These are phyloP conservation scores for Cytidiella melzeri DNA, from an alignment of 768 basidiomycete species.

Conservation along the genomic window DNA sequence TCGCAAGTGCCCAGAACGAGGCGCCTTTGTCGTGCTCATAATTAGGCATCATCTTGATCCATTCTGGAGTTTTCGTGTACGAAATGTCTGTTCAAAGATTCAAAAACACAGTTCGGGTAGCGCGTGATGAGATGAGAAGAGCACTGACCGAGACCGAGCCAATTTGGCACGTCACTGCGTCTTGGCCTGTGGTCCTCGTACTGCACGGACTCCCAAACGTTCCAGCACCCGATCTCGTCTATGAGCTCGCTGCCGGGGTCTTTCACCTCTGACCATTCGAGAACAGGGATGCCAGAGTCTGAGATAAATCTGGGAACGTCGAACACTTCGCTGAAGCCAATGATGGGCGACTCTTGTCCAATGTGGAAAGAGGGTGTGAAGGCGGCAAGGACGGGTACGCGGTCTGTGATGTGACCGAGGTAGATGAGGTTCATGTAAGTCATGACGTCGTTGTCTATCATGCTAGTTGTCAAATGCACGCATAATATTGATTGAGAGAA, in stretches of 20 bases:
- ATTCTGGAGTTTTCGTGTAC: slow-evolving; percentile 29
- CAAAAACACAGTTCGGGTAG: not conserved
- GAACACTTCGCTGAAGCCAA: slow-evolving; percentile 36
- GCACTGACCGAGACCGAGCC: slow-evolving; percentile 27
- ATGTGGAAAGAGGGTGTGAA: slow-evolving; percentile 38
- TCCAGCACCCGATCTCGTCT: slow-evolving; percentile 39
- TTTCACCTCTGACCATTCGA: slow-evolving; percentile 41
- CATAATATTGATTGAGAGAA: not conserved
- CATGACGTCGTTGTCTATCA: slow-evolving; percentile 70
- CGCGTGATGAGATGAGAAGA: not conserved
- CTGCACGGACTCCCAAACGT: slow-evolving; percentile 33
- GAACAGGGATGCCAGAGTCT: slow-evolving; percentile 29
- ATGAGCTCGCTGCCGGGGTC: slow-evolving; percentile 23
- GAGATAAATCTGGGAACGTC: slow-evolving; percentile 32
- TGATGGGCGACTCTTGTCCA: slow-evolving; percentile 25
- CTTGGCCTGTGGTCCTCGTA: slow-evolving; percentile 22
- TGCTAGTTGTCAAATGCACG: slow-evolving; percentile 1
- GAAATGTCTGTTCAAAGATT: slow-evolving; percentile 30
- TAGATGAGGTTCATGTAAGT: slow-evolving; percentile 42
- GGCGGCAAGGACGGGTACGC: slow-evolving; percentile 34
- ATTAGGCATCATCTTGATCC: slow-evolving; percentile 26
- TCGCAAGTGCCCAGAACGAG: slow-evolving; percentile 28
- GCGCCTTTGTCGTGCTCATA: slow-evolving; percentile 27
- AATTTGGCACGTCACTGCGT: slow-evolving; percentile 19
- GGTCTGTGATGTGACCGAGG: slow-evolving; percentile 32